Base-by-base conservation (phyloP, 2,329 filamentous ascomycete species). In the Zymoseptoria pseudotritici region DNA sequence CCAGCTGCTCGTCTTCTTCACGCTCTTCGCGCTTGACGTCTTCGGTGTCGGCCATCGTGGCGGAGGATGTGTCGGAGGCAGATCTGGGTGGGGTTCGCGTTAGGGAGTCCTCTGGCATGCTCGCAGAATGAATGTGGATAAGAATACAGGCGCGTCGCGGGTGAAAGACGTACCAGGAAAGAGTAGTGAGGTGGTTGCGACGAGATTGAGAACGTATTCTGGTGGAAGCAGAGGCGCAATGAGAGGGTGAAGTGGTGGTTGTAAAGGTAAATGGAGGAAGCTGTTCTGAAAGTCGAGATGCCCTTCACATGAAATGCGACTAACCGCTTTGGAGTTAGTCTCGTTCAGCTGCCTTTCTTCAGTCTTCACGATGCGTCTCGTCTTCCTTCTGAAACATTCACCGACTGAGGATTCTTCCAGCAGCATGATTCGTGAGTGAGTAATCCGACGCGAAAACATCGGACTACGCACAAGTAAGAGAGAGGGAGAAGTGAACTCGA, bases 21-120 rank as follows among this genome's bases (percentile, higher is more conserved):
- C 69, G 65, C 56, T 69, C 67, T 22, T 63, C 64, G 26, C 66
- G 63, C 59, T 60, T 65, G 55, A 66, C 65, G 19, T 60, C 58
- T n/a, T 69, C 69, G 42, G 61, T 66, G 61, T 68, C 65, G 24
- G 66, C 65, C 69, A 71, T 70, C 22, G 63, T 66, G 57, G 63
- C 56, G 3, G 64, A 66, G 29, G 64, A 66, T 53, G 63, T 55
- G 54, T 50, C 51, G n/a, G 64, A 66, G 22, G 57, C 52, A 36
- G 50, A 61, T 54, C 62, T 63, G 55, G 61, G 49, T 21, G 55
- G 55, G 31, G 36, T 24, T 31, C 49, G 52, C 17, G 53, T 61
- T 55, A 56, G 52, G 59, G 31, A 31, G 50, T 46, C 46, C 21
- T 57, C 55, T 31, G 59, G 53, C 59, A 61, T 61, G 36, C 36